phyloP scores from a whole-genome alignment of 352 stramenopile genomes.

The Globisporangium solare region DNA sequence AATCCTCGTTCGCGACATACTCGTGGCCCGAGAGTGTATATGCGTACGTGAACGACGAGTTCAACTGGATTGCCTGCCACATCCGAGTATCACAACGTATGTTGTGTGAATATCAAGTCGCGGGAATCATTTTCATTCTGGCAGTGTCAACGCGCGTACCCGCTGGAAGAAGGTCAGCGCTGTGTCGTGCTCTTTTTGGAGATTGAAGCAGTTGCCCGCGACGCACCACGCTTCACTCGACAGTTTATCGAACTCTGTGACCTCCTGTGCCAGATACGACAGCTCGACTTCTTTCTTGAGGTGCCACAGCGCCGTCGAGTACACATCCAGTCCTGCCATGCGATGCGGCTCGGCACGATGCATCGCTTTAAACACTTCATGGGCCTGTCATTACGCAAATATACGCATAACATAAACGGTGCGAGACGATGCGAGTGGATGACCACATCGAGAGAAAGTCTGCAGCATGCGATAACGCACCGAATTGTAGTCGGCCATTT shows the following conservation, averaged over 20 bases:
- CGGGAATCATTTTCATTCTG: too few relatives aligned
- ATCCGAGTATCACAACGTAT: neutral
- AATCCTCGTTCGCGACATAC: conserved; percentile 97
- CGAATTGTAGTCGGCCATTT: conserved; percentile 92
- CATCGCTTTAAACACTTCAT: conserved; percentile 88
- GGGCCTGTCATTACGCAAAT: conserved; percentile 42
- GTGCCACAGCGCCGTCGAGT: conserved; percentile 96
- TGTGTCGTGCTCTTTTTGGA: conserved; percentile 97
- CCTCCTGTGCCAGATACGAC: conserved; percentile 94
- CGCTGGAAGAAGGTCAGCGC: conserved; percentile 95
- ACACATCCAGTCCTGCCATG: conserved; percentile 92
- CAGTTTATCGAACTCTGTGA: conserved; percentile 91
- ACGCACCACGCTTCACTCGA: conserved; percentile 95
- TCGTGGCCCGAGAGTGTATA: conserved; percentile 97
- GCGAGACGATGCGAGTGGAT: neutral
- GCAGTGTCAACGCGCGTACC: conserved; percentile 19
- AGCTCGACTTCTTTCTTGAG: conserved; percentile 97
- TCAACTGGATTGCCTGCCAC: conserved; percentile 87
- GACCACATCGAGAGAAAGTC: neutral
- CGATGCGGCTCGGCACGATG: conserved; percentile 88
- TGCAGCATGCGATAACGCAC: conserved; percentile 9
- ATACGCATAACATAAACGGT: neutral
- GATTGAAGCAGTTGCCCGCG: conserved; percentile 97
- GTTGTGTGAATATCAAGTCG: neutral
- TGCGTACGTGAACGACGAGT: conserved; percentile 95